Conservation (phyloP, 2,329 filamentous ascomycete genomes). For the Diaporthe australafricana region DNA sequence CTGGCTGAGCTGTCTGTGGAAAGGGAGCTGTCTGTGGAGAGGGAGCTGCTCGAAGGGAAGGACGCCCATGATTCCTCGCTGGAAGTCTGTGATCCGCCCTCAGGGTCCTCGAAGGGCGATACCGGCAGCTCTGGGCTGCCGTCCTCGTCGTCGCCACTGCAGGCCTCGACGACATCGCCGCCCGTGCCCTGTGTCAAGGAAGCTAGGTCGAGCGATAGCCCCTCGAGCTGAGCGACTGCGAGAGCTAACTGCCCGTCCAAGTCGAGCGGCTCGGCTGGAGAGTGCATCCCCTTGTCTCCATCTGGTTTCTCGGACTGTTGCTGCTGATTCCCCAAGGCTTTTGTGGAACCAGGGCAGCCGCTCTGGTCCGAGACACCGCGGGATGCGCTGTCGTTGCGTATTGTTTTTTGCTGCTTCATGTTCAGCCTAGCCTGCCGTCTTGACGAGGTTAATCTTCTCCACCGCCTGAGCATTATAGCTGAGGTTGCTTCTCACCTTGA, state of each 20-base stretch:
- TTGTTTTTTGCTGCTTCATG: conserved; percentile 5
- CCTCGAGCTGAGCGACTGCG: not conserved
- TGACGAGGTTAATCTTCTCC: not conserved
- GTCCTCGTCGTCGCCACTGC: not conserved
- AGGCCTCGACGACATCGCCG: not conserved
- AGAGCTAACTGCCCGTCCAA: not conserved
- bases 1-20: not conserved
- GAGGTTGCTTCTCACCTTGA: not conserved
- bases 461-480: not conserved
- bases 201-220: conserved; percentile 2
- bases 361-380: not conserved
- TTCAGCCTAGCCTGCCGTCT: conserved; percentile 13
- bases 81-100: not conserved
- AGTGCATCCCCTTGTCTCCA: not conserved
- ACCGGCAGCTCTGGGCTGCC: not conserved
- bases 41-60: conserved; percentile 5
- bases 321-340: not conserved
- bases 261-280: not conserved
- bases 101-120: conserved; percentile 18
- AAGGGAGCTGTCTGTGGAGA: not conserved
- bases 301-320: not conserved
- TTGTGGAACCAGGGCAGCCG: not conserved
- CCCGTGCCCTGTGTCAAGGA: not conserved
- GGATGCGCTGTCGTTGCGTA: not conserved
- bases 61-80: conserved; percentile 12